Conservation (phyloP, 176 grass and related monocot species). For the Cenchrus americanus region DNA sequence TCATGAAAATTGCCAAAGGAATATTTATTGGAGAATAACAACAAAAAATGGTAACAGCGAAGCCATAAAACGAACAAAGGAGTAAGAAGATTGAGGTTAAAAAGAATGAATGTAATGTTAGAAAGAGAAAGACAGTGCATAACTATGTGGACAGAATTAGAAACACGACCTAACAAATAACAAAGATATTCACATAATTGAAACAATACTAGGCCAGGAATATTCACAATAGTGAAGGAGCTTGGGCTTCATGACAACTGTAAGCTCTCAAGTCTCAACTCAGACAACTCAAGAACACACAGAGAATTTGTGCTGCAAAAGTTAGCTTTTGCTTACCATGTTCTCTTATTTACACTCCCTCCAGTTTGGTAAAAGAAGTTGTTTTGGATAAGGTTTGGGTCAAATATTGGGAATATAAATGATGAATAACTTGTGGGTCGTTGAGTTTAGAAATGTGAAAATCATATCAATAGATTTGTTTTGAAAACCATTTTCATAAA, state of each 20-base stretch:
- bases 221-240: neutral
- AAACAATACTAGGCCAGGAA: neutral
- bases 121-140: neutral
- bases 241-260: neutral
- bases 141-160: neutral
- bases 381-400: too few relatives aligned
- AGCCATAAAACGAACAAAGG: neutral
- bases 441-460: too few relatives aligned
- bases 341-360: too few relatives aligned
- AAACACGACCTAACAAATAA: neutral
- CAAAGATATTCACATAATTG: neutral
- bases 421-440: too few relatives aligned
- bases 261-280: too few relatives aligned
- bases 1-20: conserved; percentile 1
- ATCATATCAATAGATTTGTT: too few relatives aligned
- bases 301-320: too few relatives aligned
- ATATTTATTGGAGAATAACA: conserved; percentile 1
- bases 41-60: conserved; percentile 7
- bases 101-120: neutral
- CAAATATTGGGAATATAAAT: too few relatives aligned
- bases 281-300: too few relatives aligned
- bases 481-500: too few relatives aligned
- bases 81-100: neutral
- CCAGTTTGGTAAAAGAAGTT: too few relatives aligned
- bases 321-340: too few relatives aligned